Conservation (phyloP, 257 asterid genomes). For the Jaltomata sinuosa region DNA sequence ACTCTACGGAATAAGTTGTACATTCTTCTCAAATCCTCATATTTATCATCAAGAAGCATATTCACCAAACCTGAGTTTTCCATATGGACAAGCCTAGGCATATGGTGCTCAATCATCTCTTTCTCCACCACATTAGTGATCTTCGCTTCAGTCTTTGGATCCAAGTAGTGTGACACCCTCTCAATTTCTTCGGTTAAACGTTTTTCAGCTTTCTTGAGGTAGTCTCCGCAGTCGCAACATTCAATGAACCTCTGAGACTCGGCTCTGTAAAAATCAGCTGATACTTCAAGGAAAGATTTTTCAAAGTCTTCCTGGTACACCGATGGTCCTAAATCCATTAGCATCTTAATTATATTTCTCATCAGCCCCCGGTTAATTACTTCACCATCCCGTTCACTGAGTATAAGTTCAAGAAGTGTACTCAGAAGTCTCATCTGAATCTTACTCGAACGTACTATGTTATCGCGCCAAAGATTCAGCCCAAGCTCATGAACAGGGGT, state of each 20-base stretch:
- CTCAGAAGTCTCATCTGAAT: slow-evolving; percentile 62
- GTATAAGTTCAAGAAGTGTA: slow-evolving; percentile 65
- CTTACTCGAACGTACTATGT: slow-evolving; percentile 58
- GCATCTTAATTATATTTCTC: slow-evolving; percentile 77
- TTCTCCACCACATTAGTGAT: slow-evolving; percentile 70
- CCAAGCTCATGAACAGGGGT: slow-evolving; percentile 85
- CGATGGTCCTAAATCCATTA: slow-evolving; percentile 72
- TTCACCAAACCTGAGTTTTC: slow-evolving; percentile 80
- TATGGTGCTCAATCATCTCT: slow-evolving; percentile 88
- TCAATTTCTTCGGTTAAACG: slow-evolving; percentile 83
- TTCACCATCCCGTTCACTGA: slow-evolving; percentile 68
- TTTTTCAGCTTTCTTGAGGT: slow-evolving; percentile 73
- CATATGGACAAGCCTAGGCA: slow-evolving; percentile 77
- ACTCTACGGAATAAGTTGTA: slow-evolving; percentile 66
- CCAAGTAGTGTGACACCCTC: slow-evolving; percentile 78
- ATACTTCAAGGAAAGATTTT: slow-evolving; percentile 67
- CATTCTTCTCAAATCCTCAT: slow-evolving; percentile 82
- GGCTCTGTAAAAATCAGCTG: slow-evolving; percentile 77
- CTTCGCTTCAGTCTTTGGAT: slow-evolving; percentile 58
- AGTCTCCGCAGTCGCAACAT: slow-evolving; percentile 78
- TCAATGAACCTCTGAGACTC: slow-evolving; percentile 87
- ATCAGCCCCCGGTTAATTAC: slow-evolving; percentile 80
- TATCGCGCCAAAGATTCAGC: slow-evolving; percentile 81
- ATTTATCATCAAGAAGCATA: slow-evolving; percentile 74
- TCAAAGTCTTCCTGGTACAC: slow-evolving; percentile 87